Evolutionary conservation across 768 basidiomycete genomes (phyloP), one percentile per base, ranked within the genome.

Genomic region (Mycena floridula): DNA sequence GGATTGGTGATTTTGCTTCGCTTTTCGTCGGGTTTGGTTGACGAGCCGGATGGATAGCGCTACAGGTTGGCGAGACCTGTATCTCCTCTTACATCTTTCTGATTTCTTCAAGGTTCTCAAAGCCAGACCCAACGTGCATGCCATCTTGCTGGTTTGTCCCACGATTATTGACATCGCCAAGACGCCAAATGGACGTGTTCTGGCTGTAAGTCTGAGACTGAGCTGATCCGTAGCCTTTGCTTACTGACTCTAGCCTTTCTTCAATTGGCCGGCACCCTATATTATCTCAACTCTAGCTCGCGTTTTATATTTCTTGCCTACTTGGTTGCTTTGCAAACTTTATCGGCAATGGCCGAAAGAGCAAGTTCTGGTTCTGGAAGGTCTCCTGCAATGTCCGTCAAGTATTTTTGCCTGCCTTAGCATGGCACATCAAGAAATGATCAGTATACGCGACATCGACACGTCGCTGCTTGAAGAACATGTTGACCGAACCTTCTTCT

Each of bases 351-450:
- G 78, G 75, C 79, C 84, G 3, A 42, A 45, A 7, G 50, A 56
- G 6, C 76, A 78, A 52, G 52, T 76, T 5, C 47, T 49, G 15
- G 73, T 77, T 5, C 60, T 87, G 7, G 63, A 61, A 20, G 56
- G 63, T 27, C 64, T 87, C 23, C 57, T 88, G 23, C 58, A 60
- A 6, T 82, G 78, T 3, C 77, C 78, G 0, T 50, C 57, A 3
- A 66, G 70, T 22, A 71, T 87, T 25, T 66, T 66, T 37, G 73
- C 82, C 5, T 64, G 73, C 6, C 58, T 89, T 35, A 63, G 61
- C 22, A 81, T 88, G 73, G 84, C 79, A 1, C 54, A 77, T 37
- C 79, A 83, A 23, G 86, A 89, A 62, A 87, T 89, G 83, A 58
- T 63, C 15, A 62, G 56, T 2, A 81, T 91, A 39, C 65, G 58